phyloP scores from a whole-genome alignment of 495 filamentous ascomycete species.

The Niebla homalea region DNA sequence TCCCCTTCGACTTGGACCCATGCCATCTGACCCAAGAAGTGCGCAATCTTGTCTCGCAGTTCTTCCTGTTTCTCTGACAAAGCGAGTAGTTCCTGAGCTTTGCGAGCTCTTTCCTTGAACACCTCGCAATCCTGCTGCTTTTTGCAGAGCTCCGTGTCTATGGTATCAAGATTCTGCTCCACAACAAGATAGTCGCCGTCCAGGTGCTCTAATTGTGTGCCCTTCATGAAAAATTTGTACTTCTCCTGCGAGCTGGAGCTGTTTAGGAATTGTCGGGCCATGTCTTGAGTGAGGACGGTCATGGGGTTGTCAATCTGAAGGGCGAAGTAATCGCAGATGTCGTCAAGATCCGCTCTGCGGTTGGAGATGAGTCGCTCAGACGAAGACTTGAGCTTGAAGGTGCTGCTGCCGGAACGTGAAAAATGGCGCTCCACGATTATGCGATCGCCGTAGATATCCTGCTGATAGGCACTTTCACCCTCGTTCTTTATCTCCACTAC shows the following conservation, averaged over 20 bases:
- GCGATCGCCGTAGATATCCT: slow-evolving; percentile 67
- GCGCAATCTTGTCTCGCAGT: slow-evolving; percentile 37
- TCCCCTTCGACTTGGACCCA: slow-evolving; percentile 59
- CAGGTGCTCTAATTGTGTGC: slow-evolving; percentile 83
- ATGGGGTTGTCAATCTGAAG: slow-evolving; percentile 96
- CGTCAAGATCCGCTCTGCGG: slow-evolving; percentile 79
- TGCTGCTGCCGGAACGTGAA: slow-evolving; percentile 56
- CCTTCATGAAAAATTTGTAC: slow-evolving; percentile 94
- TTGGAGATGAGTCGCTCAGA: slow-evolving; percentile 60
- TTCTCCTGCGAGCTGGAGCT: slow-evolving; percentile 68
- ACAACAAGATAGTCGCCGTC: slow-evolving; percentile 83
- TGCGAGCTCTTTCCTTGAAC: slow-evolving; percentile 32
- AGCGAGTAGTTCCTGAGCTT: slow-evolving; percentile 39
- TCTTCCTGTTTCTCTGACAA: slow-evolving; percentile 43
- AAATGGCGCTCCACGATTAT: slow-evolving; percentile 90
- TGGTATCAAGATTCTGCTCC: slow-evolving; percentile 52
- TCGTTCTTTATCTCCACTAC: slow-evolving; percentile 82
- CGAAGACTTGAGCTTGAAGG: slow-evolving; percentile 75
- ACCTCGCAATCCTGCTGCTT: slow-evolving; percentile 35
- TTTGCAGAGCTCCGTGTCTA: slow-evolving; percentile 43
- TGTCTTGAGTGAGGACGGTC: slow-evolving; percentile 94
- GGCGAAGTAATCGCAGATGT: slow-evolving; percentile 82
- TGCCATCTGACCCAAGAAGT: slow-evolving; percentile 45
- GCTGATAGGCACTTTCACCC: slow-evolving; percentile 69
- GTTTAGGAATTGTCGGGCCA: slow-evolving; percentile 86